Evolutionary conservation across 345 rosid species (phyloP), one percentile per base, ranked within the genome.

Genomic region (Lenwebbia sp.): DNA sequence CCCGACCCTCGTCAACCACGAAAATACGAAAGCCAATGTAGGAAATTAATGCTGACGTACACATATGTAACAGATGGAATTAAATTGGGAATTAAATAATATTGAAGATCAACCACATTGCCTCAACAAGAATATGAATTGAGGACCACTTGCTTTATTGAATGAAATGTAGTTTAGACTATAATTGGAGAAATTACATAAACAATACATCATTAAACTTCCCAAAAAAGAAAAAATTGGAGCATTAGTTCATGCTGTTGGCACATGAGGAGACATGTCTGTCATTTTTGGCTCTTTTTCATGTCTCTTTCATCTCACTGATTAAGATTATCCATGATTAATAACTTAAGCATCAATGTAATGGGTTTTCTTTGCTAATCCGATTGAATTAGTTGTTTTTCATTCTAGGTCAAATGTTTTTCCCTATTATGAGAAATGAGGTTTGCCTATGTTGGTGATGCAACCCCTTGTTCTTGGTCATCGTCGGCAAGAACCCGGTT

Each of bases 401-500:
- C 2, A 65, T 65, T 65, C 44, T 33, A 7, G 41, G 76, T 30
- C 12, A n/a, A 81, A 11, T 2, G 21, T 28, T 37, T 28, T 12
- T 83, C 41, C 26, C 22, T 13, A 12, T 17, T 37, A 28, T 30
- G 58, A 53, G 7, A 37, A 28, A 25, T 30, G 37, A 30, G 40
- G 47, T 50, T 50, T 28, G 84, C 47, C 49, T 83, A 54, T 53
- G 98, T 93, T 83, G 94, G 89, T 17, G 92, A 87, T 47, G 94
- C 93, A 88, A 86, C 76, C 82, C 87, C 93, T 84, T 88, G 83
- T 4, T 89, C 60, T 28, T 53, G 9, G 60, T 5, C 86, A 26
- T 89, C 85, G 13, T 89, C 94, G 21, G 94, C 92, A 56, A 97
- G 93, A 52, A 90, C 88, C 81, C 85, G 86, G 90, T 97, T 97